Evolutionary conservation across 2,329 filamentous ascomycete genomes (phyloP), one percentile per base, ranked within the genome.

Genomic region (Claviceps sp.): DNA sequence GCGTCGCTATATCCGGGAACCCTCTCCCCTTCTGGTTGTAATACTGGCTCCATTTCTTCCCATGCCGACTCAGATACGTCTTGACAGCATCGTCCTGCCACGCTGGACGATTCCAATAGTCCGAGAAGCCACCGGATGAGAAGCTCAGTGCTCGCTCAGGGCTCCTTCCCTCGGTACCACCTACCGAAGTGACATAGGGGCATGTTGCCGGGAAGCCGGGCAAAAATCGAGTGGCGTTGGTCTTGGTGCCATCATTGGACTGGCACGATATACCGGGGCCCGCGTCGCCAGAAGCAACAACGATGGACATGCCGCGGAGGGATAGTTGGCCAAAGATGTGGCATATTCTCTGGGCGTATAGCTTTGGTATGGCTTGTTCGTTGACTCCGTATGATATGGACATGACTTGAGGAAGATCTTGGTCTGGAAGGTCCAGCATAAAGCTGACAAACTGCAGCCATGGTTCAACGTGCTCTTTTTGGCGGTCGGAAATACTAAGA

Each of bases 321-420:
- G 80, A 81, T 5, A 88, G 74, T 54, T 83, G 78, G 36, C 73
- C 73, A 65, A 85, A 86, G 20, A 79, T 75, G 52, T 77, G 71
- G 58, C 76, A 74, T 13, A 70, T 63, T 11, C 66, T 64, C 13
- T 58, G 70, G 7, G 79, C 76, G 61, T 86, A 86, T 3, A 71
- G 67, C 22, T 66, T 65, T 0, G 82, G 80, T 0, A 86, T 69
- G 3, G 73, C 75, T 61, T 83, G 80, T 60, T 88, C 84, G 46
- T 82, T 73, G 57, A 85, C 82, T 26, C 81, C 82, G 60, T 87
- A 88, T 0, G 82, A 86, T n/a, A 81, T 83, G 42, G 75, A 77
- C 43, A 88, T 71, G 17, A 85, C 77, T 3, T 77, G 73, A 0
- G 85, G 83, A 0, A 87, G 68, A 17, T 77, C 62, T 3, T 69